phyloP scores from a whole-genome alignment of 805 yeast genomes.

The Kodamaea restingae region DNA sequence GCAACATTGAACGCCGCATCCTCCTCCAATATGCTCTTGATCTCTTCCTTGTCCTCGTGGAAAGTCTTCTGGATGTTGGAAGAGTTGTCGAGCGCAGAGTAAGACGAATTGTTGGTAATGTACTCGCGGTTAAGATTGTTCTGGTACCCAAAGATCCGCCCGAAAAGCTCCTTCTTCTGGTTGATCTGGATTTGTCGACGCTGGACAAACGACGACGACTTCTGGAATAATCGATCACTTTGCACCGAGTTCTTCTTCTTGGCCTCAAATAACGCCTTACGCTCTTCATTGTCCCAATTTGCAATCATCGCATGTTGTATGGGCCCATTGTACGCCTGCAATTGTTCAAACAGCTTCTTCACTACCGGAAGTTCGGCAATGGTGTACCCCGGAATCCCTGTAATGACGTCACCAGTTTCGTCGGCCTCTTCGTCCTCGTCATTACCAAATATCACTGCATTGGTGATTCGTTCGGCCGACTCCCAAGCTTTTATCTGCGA shows the following conservation, averaged over 20 bases:
- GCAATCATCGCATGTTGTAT: neutral
- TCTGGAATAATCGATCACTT: constrained; percentile 33
- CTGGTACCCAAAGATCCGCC: constrained; percentile 35
- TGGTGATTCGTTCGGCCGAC: constrained; percentile 37
- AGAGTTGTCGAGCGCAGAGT: constrained; percentile 34
- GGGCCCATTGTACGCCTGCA: constrained; percentile 2
- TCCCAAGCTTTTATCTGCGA: constrained; percentile 46
- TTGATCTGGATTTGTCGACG: constrained; percentile 37
- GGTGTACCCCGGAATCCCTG: constrained; percentile 37
- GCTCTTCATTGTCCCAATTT: constrained; percentile 9
- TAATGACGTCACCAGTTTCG: constrained; percentile 14
- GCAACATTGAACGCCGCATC: constrained; percentile 26
- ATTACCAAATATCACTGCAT: constrained; percentile 33
- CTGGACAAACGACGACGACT: constrained; percentile 29
- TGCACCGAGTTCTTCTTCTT: constrained; percentile 18
- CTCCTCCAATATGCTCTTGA: constrained; percentile 27
- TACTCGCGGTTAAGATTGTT: constrained; percentile 37
- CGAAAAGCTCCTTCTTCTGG: constrained; percentile 39
- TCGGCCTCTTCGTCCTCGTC: constrained; percentile 22
- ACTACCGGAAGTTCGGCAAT: constrained; percentile 30
- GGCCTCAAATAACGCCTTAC: constrained; percentile 10
- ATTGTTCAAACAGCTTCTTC: constrained; percentile 6
- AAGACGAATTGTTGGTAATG: constrained; percentile 38
- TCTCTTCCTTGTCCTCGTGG: constrained; percentile 42
- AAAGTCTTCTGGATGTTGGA: constrained; percentile 35